Percentiles rank a stretch among this genome's conserved stretches.
These are phyloP conservation scores for Phytophthora ohioensis DNA, from an alignment of 352 stramenopile genomes.

Conservation along the genomic window DNA sequence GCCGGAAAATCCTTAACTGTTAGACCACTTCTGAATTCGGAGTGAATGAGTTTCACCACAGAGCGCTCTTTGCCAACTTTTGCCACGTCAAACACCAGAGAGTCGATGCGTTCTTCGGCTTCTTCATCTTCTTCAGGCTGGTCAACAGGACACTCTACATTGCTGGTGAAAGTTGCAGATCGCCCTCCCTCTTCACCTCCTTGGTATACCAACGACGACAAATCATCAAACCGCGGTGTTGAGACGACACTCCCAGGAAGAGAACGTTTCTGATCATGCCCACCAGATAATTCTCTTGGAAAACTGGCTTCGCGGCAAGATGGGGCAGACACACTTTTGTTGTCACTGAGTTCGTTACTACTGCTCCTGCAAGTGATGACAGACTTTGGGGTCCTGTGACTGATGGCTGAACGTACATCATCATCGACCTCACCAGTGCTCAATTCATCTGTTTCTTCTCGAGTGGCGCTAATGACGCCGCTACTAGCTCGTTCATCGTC, in stretches of 20 bases:
- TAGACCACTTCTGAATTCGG: conserved; percentile 55
- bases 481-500: conserved; percentile 23
- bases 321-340: conserved; percentile 15
- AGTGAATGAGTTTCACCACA: conserved; percentile 62
- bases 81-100: conserved; percentile 52
- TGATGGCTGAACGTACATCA: conserved; percentile 16
- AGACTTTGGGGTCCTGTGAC: conserved; percentile 20
- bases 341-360: conserved; percentile 20
- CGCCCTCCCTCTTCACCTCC: conserved; percentile 22
- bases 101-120: conserved; percentile 52
- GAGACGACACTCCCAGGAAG: conserved; percentile 22
- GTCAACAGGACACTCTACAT: neutral
- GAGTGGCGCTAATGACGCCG: neutral
- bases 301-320: conserved; percentile 23
- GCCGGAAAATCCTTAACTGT: conserved; percentile 59
- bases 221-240: conserved; percentile 32
- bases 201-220: conserved; percentile 46
- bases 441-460: conserved; percentile 15
- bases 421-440: conserved; percentile 19
- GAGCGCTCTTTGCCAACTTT: conserved; percentile 65
- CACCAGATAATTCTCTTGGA: conserved; percentile 31
- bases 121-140: conserved; percentile 51
- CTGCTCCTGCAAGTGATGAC: conserved; percentile 17
- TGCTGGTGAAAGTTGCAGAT: neutral
- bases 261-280: conserved; percentile 33